These are phyloP conservation scores for Boeremia lycopersici DNA, from an alignment of 2,329 filamentous ascomycete species.

Conservation along the genomic window DNA sequence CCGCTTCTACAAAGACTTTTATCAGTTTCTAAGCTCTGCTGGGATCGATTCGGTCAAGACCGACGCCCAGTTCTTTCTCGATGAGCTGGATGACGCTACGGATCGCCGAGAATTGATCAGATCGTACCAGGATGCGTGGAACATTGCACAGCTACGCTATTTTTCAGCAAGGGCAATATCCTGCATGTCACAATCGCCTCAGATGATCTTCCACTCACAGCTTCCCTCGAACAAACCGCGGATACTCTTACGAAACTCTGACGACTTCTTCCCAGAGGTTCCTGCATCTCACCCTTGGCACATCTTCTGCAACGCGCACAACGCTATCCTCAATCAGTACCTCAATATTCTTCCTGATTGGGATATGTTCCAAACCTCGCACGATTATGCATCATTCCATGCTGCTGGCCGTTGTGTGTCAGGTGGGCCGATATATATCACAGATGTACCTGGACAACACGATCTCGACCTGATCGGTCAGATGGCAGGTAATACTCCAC, in stretches of 20 bases:
- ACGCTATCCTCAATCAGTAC: slow-evolving; percentile 79
- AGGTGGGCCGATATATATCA: slow-evolving; percentile 93
- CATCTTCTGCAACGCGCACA: slow-evolving; percentile 92
- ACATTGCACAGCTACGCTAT: slow-evolving; percentile 74
- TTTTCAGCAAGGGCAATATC: slow-evolving; percentile 81
- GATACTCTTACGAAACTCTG: slow-evolving; percentile 82
- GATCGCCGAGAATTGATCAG: slow-evolving; percentile 74
- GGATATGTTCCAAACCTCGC: slow-evolving; percentile 75
- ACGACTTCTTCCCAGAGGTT: slow-evolving; percentile 88
- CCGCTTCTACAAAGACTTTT: slow-evolving; percentile 89
- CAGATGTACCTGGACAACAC: slow-evolving; percentile 84
- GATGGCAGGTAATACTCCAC: slow-evolving; percentile 76
- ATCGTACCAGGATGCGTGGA: slow-evolving; percentile 86
- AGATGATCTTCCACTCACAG: slow-evolving; percentile 84
- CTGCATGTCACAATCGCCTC: slow-evolving; percentile 92
- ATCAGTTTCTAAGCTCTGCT: slow-evolving; percentile 73
- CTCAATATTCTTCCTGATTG: slow-evolving; percentile 87
- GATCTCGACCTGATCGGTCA: slow-evolving; percentile 75
- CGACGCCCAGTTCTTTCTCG: slow-evolving; percentile 88
- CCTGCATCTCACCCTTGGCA: slow-evolving; percentile 89
- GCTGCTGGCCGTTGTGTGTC: slow-evolving; percentile 88
- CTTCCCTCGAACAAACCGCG: slow-evolving; percentile 76
- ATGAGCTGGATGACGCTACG: slow-evolving; percentile 71
- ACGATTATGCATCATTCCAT: slow-evolving; percentile 79
- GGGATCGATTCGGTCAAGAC: slow-evolving; percentile 91